Base-by-base conservation (phyloP, 2,329 filamentous ascomycete genomes). In the Curvularia lunata region DNA sequence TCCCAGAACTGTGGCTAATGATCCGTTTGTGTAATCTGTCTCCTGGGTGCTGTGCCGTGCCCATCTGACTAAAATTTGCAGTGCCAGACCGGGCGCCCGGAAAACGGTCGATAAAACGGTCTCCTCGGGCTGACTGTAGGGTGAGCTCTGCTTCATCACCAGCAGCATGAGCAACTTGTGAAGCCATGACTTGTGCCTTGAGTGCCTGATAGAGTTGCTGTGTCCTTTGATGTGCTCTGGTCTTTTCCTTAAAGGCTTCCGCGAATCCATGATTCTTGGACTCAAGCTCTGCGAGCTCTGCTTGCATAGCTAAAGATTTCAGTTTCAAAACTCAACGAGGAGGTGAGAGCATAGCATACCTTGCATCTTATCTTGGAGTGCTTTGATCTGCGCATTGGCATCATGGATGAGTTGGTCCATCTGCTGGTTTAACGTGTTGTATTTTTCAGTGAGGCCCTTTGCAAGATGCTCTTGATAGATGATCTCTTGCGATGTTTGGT, bases 401-500 rank as follows among this genome's bases (percentile, higher is more conserved):
- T 94, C 88, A 61, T 87, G 85, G 45, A 92, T 84, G 1, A 91
- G 81, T 66, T 89, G 89, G 66, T 95, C 89, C 71, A 92, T 83
- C 42, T 91, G 85, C 12, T 83, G 77, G 63, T 82, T 89, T 16
- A 95, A 78, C 2, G 75, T 80, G 1, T 82, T 79, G 71, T 90
- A 92, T 73, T 91, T 93, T 10, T 92, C 89, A 0, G 85, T 86
- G 60, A 96, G 78, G 9, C 84, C 87, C 68, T 88, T 92, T 42
- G 86, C 87, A 1, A 91, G 78, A 65, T 89, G 87, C 66, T 92
- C 88, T 71, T 96, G 91, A 68, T 93, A 96, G 51, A 88, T 84
- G 57, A 96, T 90, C 76, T 97, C 91, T 68, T 95, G 91, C 2
- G 87, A 88, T 19, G 88, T 87, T 73, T 97, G 92, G 68, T 96